Evolutionary conservation across 2,329 filamentous ascomycete species (phyloP).

Genomic region (Apiospora koreana): DNA sequence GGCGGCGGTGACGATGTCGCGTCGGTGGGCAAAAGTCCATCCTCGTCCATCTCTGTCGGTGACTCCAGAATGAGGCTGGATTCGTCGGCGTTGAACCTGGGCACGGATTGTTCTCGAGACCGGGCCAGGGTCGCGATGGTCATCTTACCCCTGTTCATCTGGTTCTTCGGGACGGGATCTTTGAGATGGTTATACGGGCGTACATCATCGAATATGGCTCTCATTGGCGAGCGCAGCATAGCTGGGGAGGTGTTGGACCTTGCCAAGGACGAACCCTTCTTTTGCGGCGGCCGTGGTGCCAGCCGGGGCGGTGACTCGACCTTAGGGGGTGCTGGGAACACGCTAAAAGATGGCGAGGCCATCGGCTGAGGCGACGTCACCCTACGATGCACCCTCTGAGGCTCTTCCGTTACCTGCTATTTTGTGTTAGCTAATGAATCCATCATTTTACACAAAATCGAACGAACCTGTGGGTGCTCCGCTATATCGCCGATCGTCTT

Average conservation of each 20-base stretch:
- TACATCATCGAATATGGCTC: slow-evolving; percentile 33
- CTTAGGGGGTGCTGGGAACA: slow-evolving; percentile 43
- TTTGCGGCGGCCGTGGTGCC: not conserved
- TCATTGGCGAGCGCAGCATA: slow-evolving; percentile 44
- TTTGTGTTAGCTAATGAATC: not conserved
- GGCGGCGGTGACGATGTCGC: not conserved
- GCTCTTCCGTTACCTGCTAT: not conserved
- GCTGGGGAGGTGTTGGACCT: slow-evolving; percentile 60
- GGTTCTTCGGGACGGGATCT: slow-evolving; percentile 19
- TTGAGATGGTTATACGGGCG: slow-evolving; percentile 21
- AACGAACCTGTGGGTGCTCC: slow-evolving; percentile 5
- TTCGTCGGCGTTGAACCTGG: slow-evolving; percentile 34
- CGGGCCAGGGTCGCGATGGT: slow-evolving; percentile 26
- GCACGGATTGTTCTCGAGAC: slow-evolving; percentile 20
- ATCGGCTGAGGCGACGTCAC: slow-evolving; percentile 51
- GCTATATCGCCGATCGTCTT: slow-evolving; percentile 23
- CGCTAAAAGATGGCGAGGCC: slow-evolving; percentile 44
- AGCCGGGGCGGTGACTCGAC: slow-evolving; percentile 18
- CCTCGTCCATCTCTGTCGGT: slow-evolving; percentile 31
- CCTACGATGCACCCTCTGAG: slow-evolving; percentile 32
- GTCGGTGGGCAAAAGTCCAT: slow-evolving; percentile 7
- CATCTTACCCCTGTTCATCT: slow-evolving; percentile 23
- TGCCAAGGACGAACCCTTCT: not conserved
- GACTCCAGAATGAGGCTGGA: slow-evolving; percentile 44
- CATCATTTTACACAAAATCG: not conserved